Base-by-base conservation (phyloP, 2,329 filamentous ascomycete genomes). In the Juglanconis oblonga region DNA sequence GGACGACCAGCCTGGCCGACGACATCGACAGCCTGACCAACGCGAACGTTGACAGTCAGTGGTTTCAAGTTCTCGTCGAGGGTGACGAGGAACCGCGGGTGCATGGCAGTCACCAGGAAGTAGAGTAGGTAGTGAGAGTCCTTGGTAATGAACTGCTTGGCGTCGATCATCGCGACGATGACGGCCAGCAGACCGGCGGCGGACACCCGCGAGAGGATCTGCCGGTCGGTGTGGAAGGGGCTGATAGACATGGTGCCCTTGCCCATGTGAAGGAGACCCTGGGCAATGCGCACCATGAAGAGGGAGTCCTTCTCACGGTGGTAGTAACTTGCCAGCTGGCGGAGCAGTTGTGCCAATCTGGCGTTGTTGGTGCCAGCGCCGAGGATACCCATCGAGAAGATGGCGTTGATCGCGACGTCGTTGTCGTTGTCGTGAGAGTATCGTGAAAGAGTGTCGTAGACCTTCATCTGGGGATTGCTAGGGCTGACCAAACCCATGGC, bases 341-440 rank as follows among this genome's bases (percentile, higher is more conserved):
- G 85, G 45, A 99, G 86, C 54, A 99, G 84, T 77, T 99, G 95
- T 55, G 95, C 96, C 67, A 99, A 80, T 77, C 95, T 89, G 52
- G 95, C 96, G 72, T 99, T 99, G 83, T 99, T 99, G 57, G 95
- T 99, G 68, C 95, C 95, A 2, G 95, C 95, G 69, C 95, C 95
- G 42, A 97, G 83, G 61, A 99, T 88, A 76, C 95, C 95, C 95
- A 99, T 99, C 67, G 95, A 93, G 71, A 99, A 99, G 72, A 99
- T 99, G 70, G 95, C 92, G 72, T 98, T 99, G 76, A 99, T 90
- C 44, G 95, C 95, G 51, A 99, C 95, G 70, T 99, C 95, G 64
- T 94, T 96, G 77, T 99, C 95, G 67, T 95, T 99, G 79, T 99
- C 95, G 83, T 99, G 95, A 65, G 90, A 96, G 83, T 99, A 99